Conservation (phyloP, 2,329 filamentous ascomycete species). For the Lecanicillium sp. region DNA sequence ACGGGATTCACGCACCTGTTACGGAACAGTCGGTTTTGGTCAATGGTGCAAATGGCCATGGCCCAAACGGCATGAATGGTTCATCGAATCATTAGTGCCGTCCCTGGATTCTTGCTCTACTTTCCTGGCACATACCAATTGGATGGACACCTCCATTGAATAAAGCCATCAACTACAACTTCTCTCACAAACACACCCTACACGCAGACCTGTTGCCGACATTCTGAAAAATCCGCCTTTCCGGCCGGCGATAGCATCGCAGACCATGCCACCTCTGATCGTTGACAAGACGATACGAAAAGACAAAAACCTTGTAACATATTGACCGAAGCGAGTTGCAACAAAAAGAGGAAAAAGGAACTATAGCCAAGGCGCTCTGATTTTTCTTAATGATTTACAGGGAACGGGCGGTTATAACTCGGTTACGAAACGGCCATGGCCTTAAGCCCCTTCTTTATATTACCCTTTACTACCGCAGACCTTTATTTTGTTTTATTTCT, state of each 20-base stretch:
- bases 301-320: no score
- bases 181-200: neutral
- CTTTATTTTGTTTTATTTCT: conserved; percentile 5
- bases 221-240: no score
- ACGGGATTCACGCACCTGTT: conserved; percentile 40
- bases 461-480: neutral
- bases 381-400: conserved; percentile 1
- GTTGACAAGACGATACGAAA: no score
- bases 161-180: neutral
- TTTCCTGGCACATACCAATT: no score
- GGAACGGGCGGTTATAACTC: no score
- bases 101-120: no score
- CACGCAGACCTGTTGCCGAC: neutral
- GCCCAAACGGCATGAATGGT: conserved; percentile 22
- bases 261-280: no score
- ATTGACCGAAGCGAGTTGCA: no score
- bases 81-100: conserved; percentile 7
- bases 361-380: neutral
- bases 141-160: no score
- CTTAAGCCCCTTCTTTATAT: neutral
- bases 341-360: no score
- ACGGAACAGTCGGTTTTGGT: conserved; percentile 21
- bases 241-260: no score
- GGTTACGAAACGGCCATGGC: no score
- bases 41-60: conserved; percentile 10